Conservation (phyloP, 805 yeast species). For the Naumovozyma castellii region DNA sequence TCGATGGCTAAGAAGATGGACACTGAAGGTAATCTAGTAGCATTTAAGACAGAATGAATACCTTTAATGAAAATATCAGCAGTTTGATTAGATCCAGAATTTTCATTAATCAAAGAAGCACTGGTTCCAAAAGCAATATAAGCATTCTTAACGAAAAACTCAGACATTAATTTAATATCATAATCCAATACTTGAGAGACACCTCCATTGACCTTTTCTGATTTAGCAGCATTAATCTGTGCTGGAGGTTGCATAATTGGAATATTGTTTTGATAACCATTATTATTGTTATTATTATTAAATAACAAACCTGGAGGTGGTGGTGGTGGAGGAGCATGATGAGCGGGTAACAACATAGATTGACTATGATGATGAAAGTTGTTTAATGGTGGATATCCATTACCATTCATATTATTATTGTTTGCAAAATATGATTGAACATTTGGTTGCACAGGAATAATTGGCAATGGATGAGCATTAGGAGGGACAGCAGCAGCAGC, state of each 20-base stretch:
- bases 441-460: conserved; percentile 6
- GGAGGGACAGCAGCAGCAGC: too few species aligned
- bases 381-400: not conserved
- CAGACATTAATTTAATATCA: conserved; percentile 67
- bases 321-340: conserved; percentile 6
- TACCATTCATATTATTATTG: too few species aligned
- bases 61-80: conserved; percentile 43
- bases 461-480: conserved; percentile 8
- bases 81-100: conserved; percentile 17
- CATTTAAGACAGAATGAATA: conserved; percentile 60
- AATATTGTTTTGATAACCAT: conserved; percentile 2
- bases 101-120: not conserved
- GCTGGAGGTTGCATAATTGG: conserved; percentile 1
- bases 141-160: conserved; percentile 66
- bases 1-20: conserved; percentile 74
- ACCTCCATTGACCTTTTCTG: conserved; percentile 47
- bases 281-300: conserved; percentile 4
- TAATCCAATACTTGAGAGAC: conserved; percentile 72
- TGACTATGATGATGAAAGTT: not conserved
- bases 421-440: not conserved
- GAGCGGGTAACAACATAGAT: conserved; percentile 10
- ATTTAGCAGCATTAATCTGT: conserved; percentile 6
- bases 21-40: conserved; percentile 79
- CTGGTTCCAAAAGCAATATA: conserved; percentile 54
- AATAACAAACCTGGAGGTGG: conserved; percentile 5